phyloP scores from a whole-genome alignment of 768 basidiomycete genomes.

The Boletus sp. region DNA sequence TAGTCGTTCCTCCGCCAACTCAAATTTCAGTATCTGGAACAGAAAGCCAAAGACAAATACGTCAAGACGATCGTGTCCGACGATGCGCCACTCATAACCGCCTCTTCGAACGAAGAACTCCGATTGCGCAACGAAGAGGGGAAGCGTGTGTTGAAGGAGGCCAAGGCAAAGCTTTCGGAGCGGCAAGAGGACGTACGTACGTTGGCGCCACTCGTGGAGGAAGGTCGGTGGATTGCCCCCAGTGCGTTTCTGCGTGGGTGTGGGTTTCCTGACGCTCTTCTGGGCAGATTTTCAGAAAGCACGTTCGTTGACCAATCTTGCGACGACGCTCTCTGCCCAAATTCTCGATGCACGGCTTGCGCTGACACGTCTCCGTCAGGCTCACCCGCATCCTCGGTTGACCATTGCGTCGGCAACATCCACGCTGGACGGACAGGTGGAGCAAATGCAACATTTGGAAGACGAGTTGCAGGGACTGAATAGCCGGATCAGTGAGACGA shows the following conservation, averaged over 20 bases:
- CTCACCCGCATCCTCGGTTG: conserved; percentile 74
- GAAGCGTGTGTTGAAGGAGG: conserved; percentile 62
- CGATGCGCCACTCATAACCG: conserved; percentile 76
- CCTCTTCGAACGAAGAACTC: conserved; percentile 73
- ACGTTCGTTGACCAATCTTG: conserved; percentile 49
- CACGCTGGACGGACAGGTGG: conserved; percentile 71
- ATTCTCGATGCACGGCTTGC: conserved; percentile 82
- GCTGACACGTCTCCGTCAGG: conserved; percentile 75
- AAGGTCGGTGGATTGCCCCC: conserved; percentile 41
- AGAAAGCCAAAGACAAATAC: conserved; percentile 88
- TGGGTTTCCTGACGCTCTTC: neutral
- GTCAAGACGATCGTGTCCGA: conserved; percentile 84
- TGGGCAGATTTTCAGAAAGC: conserved; percentile 57
- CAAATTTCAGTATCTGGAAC: conserved; percentile 87
- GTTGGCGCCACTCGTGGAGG: conserved; percentile 65
- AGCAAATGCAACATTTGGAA: conserved; percentile 72
- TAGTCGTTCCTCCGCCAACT: conserved; percentile 75
- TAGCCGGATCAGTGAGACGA: conserved; percentile 48
- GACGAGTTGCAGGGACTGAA: conserved; percentile 59
- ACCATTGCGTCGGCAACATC: conserved; percentile 74
- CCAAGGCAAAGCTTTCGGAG: conserved; percentile 60
- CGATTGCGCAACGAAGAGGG: conserved; percentile 59
- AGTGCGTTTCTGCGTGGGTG: too few relatives aligned
- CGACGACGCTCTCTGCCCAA: conserved; percentile 61
- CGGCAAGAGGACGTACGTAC: conserved; percentile 59